Base-by-base conservation (phyloP, 2,329 filamentous ascomycete species). In the Colletotrichum acutatum region DNA sequence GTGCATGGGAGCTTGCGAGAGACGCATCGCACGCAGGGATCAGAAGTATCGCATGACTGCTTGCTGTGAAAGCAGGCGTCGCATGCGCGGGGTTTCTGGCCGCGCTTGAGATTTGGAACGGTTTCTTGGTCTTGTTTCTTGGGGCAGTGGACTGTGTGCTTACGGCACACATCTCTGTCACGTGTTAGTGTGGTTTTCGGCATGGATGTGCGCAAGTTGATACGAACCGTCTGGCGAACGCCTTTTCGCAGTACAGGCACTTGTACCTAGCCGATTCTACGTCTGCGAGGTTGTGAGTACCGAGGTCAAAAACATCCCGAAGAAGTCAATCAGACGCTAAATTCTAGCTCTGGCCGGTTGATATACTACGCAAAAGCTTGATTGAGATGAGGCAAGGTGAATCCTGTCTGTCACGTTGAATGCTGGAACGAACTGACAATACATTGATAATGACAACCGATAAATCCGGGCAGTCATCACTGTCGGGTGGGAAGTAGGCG, bases 11-110 rank as follows among this genome's bases (percentile, higher is more conserved):
- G 5, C 5, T 71, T 66, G 3, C 78, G 76, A 3, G 75, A 61
- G 5, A 69, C 57, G 60, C 79, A 80, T 28, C 79, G 74, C 3
- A 72, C 65, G 61, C 79, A 81, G 0, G 78, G 78, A 3, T 73
- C 59, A 2, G 60, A 69, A 5, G 74, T 78, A 61, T 80, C 78
- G 67, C 79, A 81, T 22, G 77, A 76, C 14, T 78, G 73, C 37
- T 79, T 79, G 73, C 78, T 78, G 30, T 74, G 75, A 63, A 78
- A 79, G 65, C 79, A 81, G 2, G 76, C 75, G 24, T 80, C 78
- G 66, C 79, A 81, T 3, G 79, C 78, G 1, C 72, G 68, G 0
- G 78, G 76, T 54, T 78, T 79, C 34, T 79, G 78, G 16, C 79
- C 79, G 5, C 78, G 76, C 49, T 76, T 77, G 9, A 76, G 73